A percentile compares a stretch with the other conserved stretches of the same genome.
Evolutionary conservation across 805 yeast species (phyloP).

Genomic region (Candida insectorum): DNA sequence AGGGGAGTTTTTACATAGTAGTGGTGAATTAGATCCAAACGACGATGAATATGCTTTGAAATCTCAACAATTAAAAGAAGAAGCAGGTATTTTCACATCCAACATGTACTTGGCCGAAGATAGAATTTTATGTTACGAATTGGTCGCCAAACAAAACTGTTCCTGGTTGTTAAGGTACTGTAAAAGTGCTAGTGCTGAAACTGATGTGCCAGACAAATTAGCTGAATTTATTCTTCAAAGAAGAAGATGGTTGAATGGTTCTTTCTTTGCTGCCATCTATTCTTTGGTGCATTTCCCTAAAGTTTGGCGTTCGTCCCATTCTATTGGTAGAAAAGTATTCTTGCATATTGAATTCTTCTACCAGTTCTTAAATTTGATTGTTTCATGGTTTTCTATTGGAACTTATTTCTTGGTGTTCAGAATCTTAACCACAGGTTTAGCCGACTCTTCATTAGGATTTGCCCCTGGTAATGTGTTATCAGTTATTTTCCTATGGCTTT

Average conservation of each 20-base stretch:
- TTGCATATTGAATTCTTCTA: conserved; percentile 56
- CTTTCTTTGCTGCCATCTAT: conserved; percentile 63
- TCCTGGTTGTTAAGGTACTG: conserved; percentile 63
- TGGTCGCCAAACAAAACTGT: conserved; percentile 54
- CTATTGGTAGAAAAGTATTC: conserved; percentile 44
- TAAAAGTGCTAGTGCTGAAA: conserved; percentile 61
- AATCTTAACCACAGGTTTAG: conserved; percentile 53
- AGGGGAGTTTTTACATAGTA: conserved; percentile 57
- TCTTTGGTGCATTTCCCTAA: conserved; percentile 54
- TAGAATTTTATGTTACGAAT: conserved; percentile 63
- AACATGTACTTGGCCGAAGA: conserved; percentile 73
- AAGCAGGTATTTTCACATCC: conserved; percentile 57
- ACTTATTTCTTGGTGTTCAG: conserved; percentile 63
- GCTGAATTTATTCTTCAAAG: conserved; percentile 64
- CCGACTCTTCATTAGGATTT: conserved; percentile 33
- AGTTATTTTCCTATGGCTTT: conserved; percentile 52
- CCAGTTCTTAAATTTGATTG: conserved; percentile 49
- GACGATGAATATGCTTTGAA: conserved; percentile 46
- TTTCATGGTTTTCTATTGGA: conserved; percentile 64
- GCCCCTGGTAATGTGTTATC: conserved; percentile 49
- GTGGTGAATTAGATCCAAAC: conserved; percentile 58
- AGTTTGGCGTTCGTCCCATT: conserved; percentile 54
- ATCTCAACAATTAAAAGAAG: conserved; percentile 33
- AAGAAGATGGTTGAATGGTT: conserved; percentile 68
- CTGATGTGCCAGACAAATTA: conserved; percentile 63